phyloP scores from a whole-genome alignment of 768 basidiomycete genomes.

The Tylopilus plumbeoviolaceoides region DNA sequence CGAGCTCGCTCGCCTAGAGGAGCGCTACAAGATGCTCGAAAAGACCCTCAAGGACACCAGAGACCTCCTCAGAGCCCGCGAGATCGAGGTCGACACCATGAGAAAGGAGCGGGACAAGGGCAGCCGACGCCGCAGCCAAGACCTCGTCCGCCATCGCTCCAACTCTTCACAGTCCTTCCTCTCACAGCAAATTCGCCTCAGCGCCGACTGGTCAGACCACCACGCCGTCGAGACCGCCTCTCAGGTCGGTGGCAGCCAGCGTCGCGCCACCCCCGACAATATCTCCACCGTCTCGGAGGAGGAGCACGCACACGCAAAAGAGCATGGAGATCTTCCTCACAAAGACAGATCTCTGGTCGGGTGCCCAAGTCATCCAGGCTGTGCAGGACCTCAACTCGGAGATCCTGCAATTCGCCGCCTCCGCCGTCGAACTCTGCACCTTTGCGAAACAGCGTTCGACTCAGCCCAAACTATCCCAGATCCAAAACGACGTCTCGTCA shows the following conservation, averaged over 20 bases:
- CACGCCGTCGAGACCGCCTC: constrained; percentile 15
- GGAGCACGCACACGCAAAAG: constrained; percentile 51
- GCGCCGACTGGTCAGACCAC: constrained; percentile 31
- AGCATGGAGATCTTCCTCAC: constrained; percentile 68
- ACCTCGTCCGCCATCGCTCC: constrained; percentile 25
- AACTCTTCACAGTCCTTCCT: constrained; percentile 29
- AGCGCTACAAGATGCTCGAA: constrained; percentile 61
- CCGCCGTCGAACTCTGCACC: constrained; percentile 64
- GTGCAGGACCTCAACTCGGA: constrained; percentile 79
- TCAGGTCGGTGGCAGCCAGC: constrained; percentile 13
- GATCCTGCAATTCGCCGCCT: constrained; percentile 75
- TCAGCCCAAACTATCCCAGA: constrained; percentile 42
- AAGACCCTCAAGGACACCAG: constrained; percentile 60
- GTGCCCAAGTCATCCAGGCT: constrained; percentile 73
- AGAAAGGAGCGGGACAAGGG: constrained; percentile 36
- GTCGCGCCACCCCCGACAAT: constrained; percentile 18
- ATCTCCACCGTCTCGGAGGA: constrained; percentile 42
- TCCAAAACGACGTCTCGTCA: constrained; percentile 55
- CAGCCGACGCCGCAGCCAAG: constrained; percentile 28
- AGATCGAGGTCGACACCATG: constrained; percentile 56
- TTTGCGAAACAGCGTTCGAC: constrained; percentile 43
- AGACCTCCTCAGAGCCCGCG: constrained; percentile 53
- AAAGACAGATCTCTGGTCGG: constrained; percentile 70
- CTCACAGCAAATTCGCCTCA: constrained; percentile 30
- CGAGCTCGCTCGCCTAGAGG: constrained; percentile 54